Conservation (phyloP, 108 stramenopile genomes). For the Nitzschia putrida region DNA sequence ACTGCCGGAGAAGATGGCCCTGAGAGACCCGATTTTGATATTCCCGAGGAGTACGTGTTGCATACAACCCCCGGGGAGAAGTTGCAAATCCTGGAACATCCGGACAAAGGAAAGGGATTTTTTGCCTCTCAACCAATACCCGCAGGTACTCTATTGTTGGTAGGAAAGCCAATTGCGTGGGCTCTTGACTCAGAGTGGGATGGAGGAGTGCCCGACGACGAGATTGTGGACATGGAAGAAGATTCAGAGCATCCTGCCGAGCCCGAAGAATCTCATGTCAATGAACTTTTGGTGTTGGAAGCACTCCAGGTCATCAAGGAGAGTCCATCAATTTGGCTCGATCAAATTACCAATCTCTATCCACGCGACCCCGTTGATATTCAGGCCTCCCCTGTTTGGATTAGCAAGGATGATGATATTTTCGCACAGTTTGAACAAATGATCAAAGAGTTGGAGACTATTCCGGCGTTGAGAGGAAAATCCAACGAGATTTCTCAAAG, state of each 20-base stretch:
- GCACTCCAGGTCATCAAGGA: slow-evolving; percentile 44
- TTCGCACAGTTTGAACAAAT: slow-evolving; percentile 41
- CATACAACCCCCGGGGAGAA: background rate
- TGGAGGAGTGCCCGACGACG: slow-evolving; percentile 34
- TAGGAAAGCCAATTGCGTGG: slow-evolving; percentile 61
- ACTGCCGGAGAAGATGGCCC: slow-evolving; percentile 46
- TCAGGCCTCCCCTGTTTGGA: slow-evolving; percentile 54
- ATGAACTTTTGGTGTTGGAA: slow-evolving; percentile 60
- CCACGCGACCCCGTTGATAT: slow-evolving; percentile 54
- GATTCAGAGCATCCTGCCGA: slow-evolving; percentile 45
- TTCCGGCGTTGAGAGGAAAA: slow-evolving; percentile 21
- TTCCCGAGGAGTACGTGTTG: slow-evolving; percentile 34
- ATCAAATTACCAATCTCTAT: slow-evolving; percentile 53
- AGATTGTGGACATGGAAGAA: slow-evolving; percentile 41
- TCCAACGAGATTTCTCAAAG: slow-evolving; percentile 57
- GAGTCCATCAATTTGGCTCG: slow-evolving; percentile 57
- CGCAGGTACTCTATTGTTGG: slow-evolving; percentile 50
- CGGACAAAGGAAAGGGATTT: slow-evolving; percentile 58
- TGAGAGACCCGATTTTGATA: slow-evolving; percentile 47
- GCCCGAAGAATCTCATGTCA: slow-evolving; percentile 44
- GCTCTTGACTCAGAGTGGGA: slow-evolving; percentile 63
- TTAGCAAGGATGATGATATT: slow-evolving; percentile 48
- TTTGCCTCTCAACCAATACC: slow-evolving; percentile 48
- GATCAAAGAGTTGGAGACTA: slow-evolving; percentile 33
- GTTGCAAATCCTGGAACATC: slow-evolving; percentile 44